phyloP scores from a whole-genome alignment of 495 filamentous ascomycete species.

The Hypoxylon rickii region DNA sequence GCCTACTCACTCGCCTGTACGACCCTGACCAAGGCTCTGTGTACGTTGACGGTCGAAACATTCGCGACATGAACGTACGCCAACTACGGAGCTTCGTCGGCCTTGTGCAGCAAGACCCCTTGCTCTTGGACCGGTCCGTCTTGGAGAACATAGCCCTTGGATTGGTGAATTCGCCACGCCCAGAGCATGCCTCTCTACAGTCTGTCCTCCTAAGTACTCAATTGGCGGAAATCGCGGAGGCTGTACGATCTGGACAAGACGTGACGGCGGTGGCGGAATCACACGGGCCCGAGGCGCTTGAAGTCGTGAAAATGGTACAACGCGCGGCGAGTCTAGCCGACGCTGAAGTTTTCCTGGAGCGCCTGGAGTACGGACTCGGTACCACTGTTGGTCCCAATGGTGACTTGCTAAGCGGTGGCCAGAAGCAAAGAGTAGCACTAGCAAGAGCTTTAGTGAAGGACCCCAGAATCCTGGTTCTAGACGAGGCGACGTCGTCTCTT shows the following conservation, averaged over 20 bases:
- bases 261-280: constrained; percentile 29
- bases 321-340: constrained; percentile 45
- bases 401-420: constrained; percentile 57
- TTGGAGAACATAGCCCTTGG: constrained; percentile 72
- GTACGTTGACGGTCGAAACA: constrained; percentile 56
- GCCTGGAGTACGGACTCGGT: constrained; percentile 47
- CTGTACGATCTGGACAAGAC: constrained; percentile 32
- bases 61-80: constrained; percentile 60
- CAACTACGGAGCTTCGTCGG: constrained; percentile 61
- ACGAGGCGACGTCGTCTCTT: constrained; percentile 60
- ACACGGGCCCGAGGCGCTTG: constrained; percentile 25
- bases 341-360: constrained; percentile 43
- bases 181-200: constrained; percentile 44
- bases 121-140: constrained; percentile 66
- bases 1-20: constrained; percentile 59
- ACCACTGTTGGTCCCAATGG: constrained; percentile 55
- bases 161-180: constrained; percentile 60
- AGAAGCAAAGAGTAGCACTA: constrained; percentile 67
- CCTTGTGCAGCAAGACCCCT: constrained; percentile 70
- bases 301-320: constrained; percentile 40
- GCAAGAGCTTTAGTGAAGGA: constrained; percentile 56
- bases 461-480: constrained; percentile 55
- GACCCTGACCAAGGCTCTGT: constrained; percentile 52
- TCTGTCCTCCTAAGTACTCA: constrained; percentile 27
- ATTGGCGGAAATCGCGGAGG: constrained; percentile 27